Evolutionary conservation across 257 asterid genomes (phyloP), one percentile per base, ranked within the genome.

Genomic region (Fraxinus excelsior): DNA sequence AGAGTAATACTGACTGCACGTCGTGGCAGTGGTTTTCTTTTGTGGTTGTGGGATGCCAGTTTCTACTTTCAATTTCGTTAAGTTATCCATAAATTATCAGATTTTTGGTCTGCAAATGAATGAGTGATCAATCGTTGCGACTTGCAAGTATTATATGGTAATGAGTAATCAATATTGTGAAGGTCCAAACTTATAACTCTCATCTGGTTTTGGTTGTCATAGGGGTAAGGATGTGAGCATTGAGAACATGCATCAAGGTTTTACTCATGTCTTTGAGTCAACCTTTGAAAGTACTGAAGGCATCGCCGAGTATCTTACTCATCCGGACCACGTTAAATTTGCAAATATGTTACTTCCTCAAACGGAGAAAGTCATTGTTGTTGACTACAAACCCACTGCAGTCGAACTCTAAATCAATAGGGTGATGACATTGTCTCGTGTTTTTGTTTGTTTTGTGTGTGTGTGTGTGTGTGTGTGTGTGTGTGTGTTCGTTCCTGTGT

Each of bases 231-330:
- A 94, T 72, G 97, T 87, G 78, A 91, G 97, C 88, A 70, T 74
- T 32, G 97, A 91, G 77, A 91, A 90, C 85, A 13, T 90, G 83
- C 90, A 92, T 37, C 97, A 92, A 82, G 99, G 99, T 21, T 94
- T 88, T 80, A 94, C 97, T 62, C 97, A 94, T n/a, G 80, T 94
- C 28, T 94, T 94, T 31, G 98, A 92, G 79, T 94, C 97, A 1
- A 90, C 87, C 60, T 94, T 94, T 16, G 97, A 90, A 76, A 91
- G 92, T 82, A 85, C 89, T 0, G 64, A 94, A 84, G 99, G 95
- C 13, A 38, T 92, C 76, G 94, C 97, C 8, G 96, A 92, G 77
- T 94, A 92, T 58, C 0, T 91, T 64, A 44, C 77, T 72, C 97
- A 88, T 70, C 96, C 96, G 0, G 84, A 80, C 77, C 97, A 94